Conservation (phyloP, 1,139 yeast species). For the Hemisphaericaspora xylofermentans region DNA sequence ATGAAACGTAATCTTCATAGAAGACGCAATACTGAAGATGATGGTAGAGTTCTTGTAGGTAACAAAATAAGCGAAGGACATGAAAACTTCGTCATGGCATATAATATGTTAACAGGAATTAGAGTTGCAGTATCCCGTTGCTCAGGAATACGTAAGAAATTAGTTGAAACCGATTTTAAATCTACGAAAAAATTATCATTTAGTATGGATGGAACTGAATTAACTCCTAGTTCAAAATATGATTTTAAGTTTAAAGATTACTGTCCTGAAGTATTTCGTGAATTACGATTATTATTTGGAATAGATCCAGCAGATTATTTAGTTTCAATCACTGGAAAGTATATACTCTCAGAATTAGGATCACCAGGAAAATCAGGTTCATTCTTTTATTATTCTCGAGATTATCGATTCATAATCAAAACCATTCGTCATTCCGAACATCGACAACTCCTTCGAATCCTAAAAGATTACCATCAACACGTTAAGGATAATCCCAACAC, state of each 20-base stretch:
- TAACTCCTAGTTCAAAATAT: slow-evolving; percentile 90
- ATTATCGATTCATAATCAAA: slow-evolving; percentile 89
- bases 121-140: slow-evolving; percentile 92
- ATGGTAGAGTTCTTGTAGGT: slow-evolving; percentile 66
- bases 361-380: slow-evolving; percentile 98
- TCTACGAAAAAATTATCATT: slow-evolving; percentile 78
- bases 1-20: slow-evolving; percentile 37
- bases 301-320: slow-evolving; percentile 95
- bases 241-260: slow-evolving; percentile 97
- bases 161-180: slow-evolving; percentile 68
- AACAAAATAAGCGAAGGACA: slow-evolving; percentile 89
- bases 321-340: slow-evolving; percentile 88
- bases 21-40: slow-evolving; percentile 29
- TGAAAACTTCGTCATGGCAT: slow-evolving; percentile 89
- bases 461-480: slow-evolving; percentile 77
- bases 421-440: slow-evolving; percentile 95
- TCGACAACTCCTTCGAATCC: slow-evolving; percentile 69
- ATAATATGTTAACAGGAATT: slow-evolving; percentile 95
- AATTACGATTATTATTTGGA: slow-evolving; percentile 73
- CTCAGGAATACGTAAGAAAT: slow-evolving; percentile 77
- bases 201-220: slow-evolving; percentile 82
- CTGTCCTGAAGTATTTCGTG: slow-evolving; percentile 91
- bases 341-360: slow-evolving; percentile 86
- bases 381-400: slow-evolving; percentile 91
- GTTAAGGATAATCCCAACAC: slow-evolving; percentile 86